These are phyloP conservation scores for Lunasporangiospora selenospora DNA, from an alignment of 192 early-diverging fungal species.

Conservation along the genomic window DNA sequence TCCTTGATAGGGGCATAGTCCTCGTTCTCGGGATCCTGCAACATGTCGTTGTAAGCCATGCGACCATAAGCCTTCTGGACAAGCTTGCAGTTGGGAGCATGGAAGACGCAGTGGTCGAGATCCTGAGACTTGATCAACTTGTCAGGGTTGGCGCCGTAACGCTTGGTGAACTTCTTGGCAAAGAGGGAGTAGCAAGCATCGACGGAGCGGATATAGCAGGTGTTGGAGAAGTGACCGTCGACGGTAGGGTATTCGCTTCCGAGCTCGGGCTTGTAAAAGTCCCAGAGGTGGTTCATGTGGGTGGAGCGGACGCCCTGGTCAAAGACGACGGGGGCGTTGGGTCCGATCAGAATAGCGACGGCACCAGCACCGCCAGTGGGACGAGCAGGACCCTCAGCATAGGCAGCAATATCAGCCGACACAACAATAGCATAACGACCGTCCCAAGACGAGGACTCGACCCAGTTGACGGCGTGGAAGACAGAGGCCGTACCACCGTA, in stretches of 20 bases:
- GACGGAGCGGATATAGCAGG: slow-evolving; percentile 90
- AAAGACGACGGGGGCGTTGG: slow-evolving; percentile 92
- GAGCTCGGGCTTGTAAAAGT: slow-evolving; percentile 99
- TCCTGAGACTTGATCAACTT: slow-evolving; percentile 52
- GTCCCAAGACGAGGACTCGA: slow-evolving; percentile 94
- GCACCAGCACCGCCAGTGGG: slow-evolving; percentile 95
- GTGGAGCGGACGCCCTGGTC: slow-evolving; percentile 87
- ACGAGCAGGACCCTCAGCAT: slow-evolving; percentile 88
- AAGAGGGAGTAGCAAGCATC: slow-evolving; percentile 90
- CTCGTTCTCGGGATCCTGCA: slow-evolving; percentile 72
- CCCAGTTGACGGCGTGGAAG: slow-evolving; percentile 98
- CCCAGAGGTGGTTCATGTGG: slow-evolving; percentile 97
- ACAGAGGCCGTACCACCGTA: slow-evolving; percentile 97
- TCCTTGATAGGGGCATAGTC: slow-evolving; percentile 46
- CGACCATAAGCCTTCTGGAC: slow-evolving; percentile 95
- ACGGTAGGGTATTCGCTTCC: slow-evolving; percentile 97
- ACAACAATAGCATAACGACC: slow-evolving; percentile 90
- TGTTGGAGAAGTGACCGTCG: slow-evolving; percentile 93
- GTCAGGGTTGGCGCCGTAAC: slow-evolving; percentile 33
- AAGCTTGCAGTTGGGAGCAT: slow-evolving; percentile 98
- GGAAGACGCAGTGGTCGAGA: slow-evolving; percentile 89
- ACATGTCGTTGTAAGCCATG: slow-evolving; percentile 92
- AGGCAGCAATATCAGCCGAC: slow-evolving; percentile 97
- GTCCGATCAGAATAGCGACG: slow-evolving; percentile 91
- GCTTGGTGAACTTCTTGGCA: slow-evolving; percentile 63